Evolutionary conservation across 176 grass and related monocot species (phyloP).

Genomic region (Rhynchospora breviuscula): DNA sequence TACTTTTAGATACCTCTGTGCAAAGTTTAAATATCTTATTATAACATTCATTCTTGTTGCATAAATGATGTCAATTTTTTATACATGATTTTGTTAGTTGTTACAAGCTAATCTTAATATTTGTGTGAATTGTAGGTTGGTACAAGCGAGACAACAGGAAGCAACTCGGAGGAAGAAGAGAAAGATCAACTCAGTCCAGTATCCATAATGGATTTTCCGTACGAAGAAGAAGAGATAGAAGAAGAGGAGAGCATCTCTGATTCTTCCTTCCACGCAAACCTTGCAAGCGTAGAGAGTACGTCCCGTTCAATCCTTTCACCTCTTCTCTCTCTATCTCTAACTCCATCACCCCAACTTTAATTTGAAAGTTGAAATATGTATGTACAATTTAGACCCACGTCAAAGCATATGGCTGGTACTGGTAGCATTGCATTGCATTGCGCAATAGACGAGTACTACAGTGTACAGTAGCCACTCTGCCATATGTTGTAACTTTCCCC

Average conservation of each 20-base stretch:
- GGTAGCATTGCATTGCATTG: neutral
- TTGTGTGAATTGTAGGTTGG: conserved; percentile 2
- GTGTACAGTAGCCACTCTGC: neutral
- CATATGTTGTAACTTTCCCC: neutral
- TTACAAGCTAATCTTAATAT: neutral
- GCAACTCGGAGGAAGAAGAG: conserved; percentile 27
- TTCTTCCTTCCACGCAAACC: conserved; percentile 35
- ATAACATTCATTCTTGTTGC: neutral
- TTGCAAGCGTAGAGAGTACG: conserved; percentile 61
- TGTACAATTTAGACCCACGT: neutral
- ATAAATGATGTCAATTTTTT: neutral
- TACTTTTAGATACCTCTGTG: too few species aligned
- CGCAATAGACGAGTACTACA: neutral
- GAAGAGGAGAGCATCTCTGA: conserved; percentile 5
- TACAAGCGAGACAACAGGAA: conserved; percentile 12
- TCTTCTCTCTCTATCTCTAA: neutral
- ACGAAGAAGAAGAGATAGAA: conserved; percentile 26
- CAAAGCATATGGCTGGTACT: neutral
- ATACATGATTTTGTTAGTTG: neutral
- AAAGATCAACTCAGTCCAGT: conserved; percentile 49
- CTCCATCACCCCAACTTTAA: conserved; percentile 8
- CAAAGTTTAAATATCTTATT: too few species aligned
- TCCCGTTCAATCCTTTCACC: neutral
- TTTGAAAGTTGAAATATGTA: conserved; percentile 19
- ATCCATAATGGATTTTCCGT: conserved; percentile 75